Percentiles rank a stretch among this genome's conserved stretches.
Conservation (phyloP, 2,329 filamentous ascomycete species). For the Tolypocladium capitatum region DNA sequence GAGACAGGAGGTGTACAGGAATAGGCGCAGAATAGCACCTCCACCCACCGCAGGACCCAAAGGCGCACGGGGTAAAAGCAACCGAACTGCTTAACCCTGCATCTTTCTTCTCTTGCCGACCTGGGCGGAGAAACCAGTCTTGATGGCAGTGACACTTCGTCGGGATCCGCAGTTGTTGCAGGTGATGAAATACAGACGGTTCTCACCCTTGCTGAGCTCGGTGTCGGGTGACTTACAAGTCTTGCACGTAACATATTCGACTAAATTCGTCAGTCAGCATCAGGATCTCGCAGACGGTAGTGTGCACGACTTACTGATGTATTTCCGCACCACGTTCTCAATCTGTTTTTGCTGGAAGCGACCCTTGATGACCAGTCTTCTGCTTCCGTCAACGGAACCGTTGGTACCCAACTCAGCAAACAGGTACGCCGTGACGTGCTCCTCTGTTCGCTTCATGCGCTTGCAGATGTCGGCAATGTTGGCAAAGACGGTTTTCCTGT, state of each 20-base stretch:
- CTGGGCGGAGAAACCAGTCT: constrained; percentile 99
- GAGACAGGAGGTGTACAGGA: not conserved
- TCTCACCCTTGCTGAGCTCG: constrained; percentile 96
- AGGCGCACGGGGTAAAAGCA: not conserved
- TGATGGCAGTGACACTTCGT: constrained; percentile 92
- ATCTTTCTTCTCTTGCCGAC: constrained; percentile 97
- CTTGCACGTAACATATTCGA: constrained; percentile 98
- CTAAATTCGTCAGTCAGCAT: constrained; percentile 20
- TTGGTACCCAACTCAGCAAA: constrained; percentile 97
- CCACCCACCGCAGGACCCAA: not conserved
- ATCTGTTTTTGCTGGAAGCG: constrained; percentile 99
- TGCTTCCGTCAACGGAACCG: constrained; percentile 85
- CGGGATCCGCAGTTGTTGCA: constrained; percentile 74
- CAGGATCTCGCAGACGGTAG: not conserved
- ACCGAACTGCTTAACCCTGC: constrained; percentile 48
- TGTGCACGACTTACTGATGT: constrained; percentile 57
- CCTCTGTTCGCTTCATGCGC: constrained; percentile 97
- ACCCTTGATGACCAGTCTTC: constrained; percentile 95
- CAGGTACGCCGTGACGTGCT: constrained; percentile 92
- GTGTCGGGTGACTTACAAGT: constrained; percentile 92
- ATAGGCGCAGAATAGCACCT: not conserved
- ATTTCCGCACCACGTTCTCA: constrained; percentile 90
- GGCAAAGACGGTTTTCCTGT: constrained; percentile 99
- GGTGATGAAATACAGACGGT: constrained; percentile 96
- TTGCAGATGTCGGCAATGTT: constrained; percentile 99